Percentiles rank a stretch among this genome's conserved stretches.
phyloP scores from a whole-genome alignment of 768 basidiomycete genomes.

The Serendipita sp. region DNA sequence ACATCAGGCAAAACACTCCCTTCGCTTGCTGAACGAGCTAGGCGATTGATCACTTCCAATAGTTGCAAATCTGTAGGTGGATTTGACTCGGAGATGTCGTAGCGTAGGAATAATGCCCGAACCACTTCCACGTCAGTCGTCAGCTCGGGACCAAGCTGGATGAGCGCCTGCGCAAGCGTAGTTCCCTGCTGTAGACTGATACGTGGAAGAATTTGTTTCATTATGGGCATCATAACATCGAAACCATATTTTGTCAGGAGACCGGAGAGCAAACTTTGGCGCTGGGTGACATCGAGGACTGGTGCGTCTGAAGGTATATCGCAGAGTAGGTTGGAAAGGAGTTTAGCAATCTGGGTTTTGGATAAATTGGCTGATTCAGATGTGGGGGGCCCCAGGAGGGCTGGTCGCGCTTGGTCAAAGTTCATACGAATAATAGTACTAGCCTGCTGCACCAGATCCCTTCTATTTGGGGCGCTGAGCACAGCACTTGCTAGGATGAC shows the following conservation, averaged over 20 bases:
- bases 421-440: conserved; percentile 52
- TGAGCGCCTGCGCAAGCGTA: conserved; percentile 56
- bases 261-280: conserved; percentile 57
- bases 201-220: conserved; percentile 57
- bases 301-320: conserved; percentile 54
- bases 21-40: conserved; percentile 56
- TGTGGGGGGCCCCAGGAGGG: conserved; percentile 52
- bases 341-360: conserved; percentile 55
- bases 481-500: conserved; percentile 64
- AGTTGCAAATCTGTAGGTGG: conserved; percentile 59
- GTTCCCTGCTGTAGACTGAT: conserved; percentile 48
- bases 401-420: conserved; percentile 61
- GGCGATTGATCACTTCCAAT: conserved; percentile 49
- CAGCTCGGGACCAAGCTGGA: conserved; percentile 65
- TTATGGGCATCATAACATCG: conserved; percentile 55
- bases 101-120: conserved; percentile 51
- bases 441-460: conserved; percentile 45
- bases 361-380: conserved; percentile 71
- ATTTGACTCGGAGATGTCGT: conserved; percentile 53
- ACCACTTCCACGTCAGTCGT: conserved; percentile 58
- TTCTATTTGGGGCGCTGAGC: conserved; percentile 38
- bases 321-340: conserved; percentile 65
- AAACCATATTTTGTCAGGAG: conserved; percentile 67
- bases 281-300: conserved; percentile 52
- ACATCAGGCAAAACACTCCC: conserved; percentile 60